phyloP scores from a whole-genome alignment of 169 alveolate species.

The Hepatocystis sp. region DNA sequence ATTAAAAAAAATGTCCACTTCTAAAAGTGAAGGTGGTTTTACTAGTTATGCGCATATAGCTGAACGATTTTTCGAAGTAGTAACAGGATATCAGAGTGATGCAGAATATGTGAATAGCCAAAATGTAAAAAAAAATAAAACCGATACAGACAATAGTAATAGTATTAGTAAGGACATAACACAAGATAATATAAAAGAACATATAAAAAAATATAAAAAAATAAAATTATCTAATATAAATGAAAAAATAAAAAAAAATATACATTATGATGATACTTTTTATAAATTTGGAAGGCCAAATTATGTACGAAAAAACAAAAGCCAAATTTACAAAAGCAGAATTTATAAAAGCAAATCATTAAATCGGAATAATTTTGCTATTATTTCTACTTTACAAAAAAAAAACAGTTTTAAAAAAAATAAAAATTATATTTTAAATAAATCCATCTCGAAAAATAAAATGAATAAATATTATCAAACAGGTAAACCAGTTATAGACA shows the following conservation, averaged over 20 bases:
- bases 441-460: conserved; percentile 12
- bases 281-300: conserved; percentile 56
- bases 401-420: conserved; percentile 30
- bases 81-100: conserved; percentile 61
- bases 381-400: conserved; percentile 55
- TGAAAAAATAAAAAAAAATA: conserved; percentile 34
- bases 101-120: conserved; percentile 16
- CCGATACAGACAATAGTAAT: too few relatives aligned
- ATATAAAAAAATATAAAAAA: background rate
- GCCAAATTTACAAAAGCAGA: conserved; percentile 21
- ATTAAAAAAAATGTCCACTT: conserved; percentile 28
- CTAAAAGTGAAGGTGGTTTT: conserved; percentile 63
- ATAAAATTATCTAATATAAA: conserved; percentile 12
- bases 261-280: conserved; percentile 19
- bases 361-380: too few relatives aligned
- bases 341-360: too few relatives aligned
- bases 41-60: conserved; percentile 30
- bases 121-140: background rate
- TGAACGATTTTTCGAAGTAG: conserved; percentile 52
- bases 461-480: background rate
- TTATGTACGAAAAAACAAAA: conserved; percentile 10
- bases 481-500: conserved; percentile 22
- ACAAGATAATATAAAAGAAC: background rate
- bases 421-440: conserved; percentile 13
- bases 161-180: too few relatives aligned